These are phyloP conservation scores for Boletus sp. DNA, from an alignment of 768 basidiomycete species.

Conservation along the genomic window DNA sequence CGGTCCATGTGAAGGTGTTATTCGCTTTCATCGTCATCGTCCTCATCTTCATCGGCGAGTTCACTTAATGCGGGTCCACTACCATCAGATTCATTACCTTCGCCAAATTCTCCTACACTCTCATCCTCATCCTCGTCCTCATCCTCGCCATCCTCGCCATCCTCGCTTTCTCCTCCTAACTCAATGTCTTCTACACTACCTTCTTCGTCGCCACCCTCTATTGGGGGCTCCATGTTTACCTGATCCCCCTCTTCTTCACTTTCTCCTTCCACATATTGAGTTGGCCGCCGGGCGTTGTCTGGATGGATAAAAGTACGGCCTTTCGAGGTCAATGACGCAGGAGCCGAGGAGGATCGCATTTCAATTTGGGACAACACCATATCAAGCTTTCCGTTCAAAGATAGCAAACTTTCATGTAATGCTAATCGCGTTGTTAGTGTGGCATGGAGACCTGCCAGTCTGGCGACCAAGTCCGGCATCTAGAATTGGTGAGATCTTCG, in stretches of 20 bases:
- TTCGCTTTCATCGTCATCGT: slow-evolving; percentile 52
- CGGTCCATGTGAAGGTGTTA: slow-evolving; percentile 6
- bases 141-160: slow-evolving; percentile 45
- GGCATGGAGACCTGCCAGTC: slow-evolving; percentile 80
- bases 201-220: slow-evolving; percentile 61
- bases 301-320: slow-evolving; percentile 35
- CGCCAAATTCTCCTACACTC: slow-evolving; percentile 38
- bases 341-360: slow-evolving; percentile 72
- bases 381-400: slow-evolving; percentile 86
- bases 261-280: slow-evolving; percentile 76
- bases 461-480: slow-evolving; percentile 90
- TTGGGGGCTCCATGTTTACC: slow-evolving; percentile 56
- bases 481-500: slow-evolving; percentile 30
- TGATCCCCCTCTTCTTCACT: slow-evolving; percentile 65
- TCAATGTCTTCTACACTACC: slow-evolving; percentile 81
- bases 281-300: slow-evolving; percentile 39
- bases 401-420: slow-evolving; percentile 79
- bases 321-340: slow-evolving; percentile 48
- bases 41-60: slow-evolving; percentile 61
- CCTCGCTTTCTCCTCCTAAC: slow-evolving; percentile 61
- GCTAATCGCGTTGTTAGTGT: slow-evolving; percentile 75
- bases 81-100: slow-evolving; percentile 40
- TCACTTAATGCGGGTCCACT: slow-evolving; percentile 42
- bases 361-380: slow-evolving; percentile 94
- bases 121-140: slow-evolving; percentile 44